Conservation (phyloP, 2,329 filamentous ascomycete genomes). For the Phaeosphaeria sp. region DNA sequence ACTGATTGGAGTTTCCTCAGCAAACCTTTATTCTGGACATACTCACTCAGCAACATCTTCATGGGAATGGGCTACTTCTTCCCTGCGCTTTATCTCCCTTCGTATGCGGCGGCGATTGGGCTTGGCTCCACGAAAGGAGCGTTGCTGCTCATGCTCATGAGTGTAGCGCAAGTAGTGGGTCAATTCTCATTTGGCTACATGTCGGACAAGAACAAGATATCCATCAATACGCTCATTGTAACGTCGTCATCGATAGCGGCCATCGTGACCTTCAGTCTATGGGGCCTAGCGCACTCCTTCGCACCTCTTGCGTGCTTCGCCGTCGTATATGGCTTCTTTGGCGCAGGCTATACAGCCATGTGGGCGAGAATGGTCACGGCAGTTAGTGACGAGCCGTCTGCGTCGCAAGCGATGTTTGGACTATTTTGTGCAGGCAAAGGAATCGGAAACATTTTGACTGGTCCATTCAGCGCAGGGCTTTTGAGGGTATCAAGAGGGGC, state of each 20-base stretch:
- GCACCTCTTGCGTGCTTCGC: slow-evolving; percentile 45
- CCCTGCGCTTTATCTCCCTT: slow-evolving; percentile 47
- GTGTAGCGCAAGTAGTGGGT: slow-evolving; percentile 41
- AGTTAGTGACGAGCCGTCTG: slow-evolving; percentile 37
- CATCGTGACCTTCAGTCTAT: slow-evolving; percentile 46
- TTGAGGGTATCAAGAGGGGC: slow-evolving; percentile 17
- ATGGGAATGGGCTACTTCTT: slow-evolving; percentile 50
- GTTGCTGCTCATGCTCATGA: slow-evolving; percentile 44
- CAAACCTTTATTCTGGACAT: slow-evolving; percentile 22
- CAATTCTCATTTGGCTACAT: slow-evolving; percentile 44
- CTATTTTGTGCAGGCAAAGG: slow-evolving; percentile 55
- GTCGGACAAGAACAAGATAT: slow-evolving; percentile 38
- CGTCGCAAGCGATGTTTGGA: slow-evolving; percentile 51
- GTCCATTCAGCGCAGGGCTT: slow-evolving; percentile 53
- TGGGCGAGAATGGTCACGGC: slow-evolving; percentile 52
- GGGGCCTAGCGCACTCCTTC: slow-evolving; percentile 49
- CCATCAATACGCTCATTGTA: slow-evolving; percentile 40
- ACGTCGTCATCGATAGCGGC: slow-evolving; percentile 37
- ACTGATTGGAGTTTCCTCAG: slow-evolving; percentile 43
- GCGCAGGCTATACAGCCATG: slow-evolving; percentile 44
- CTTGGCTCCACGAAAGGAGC: slow-evolving; percentile 31
- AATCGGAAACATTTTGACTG: slow-evolving; percentile 55
- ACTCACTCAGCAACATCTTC: slow-evolving; percentile 47
- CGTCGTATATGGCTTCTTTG: slow-evolving; percentile 50
- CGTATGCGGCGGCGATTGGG: slow-evolving; percentile 33